These are phyloP conservation scores for Starmerella floris DNA, from an alignment of 805 yeast genomes.

Conservation along the genomic window DNA sequence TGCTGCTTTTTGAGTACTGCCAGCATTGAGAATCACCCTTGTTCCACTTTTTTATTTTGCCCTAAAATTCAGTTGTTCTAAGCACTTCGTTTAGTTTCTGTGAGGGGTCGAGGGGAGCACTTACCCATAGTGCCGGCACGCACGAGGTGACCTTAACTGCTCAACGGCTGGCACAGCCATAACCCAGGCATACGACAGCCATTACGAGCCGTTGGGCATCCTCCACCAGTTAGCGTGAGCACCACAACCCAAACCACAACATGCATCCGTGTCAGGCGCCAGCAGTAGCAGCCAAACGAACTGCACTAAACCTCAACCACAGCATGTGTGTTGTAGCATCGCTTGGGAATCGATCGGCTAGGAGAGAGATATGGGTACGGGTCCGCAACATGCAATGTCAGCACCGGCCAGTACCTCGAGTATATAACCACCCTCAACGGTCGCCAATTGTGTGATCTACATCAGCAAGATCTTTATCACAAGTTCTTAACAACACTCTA, in stretches of 20 bases:
- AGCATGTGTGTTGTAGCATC: too few relatives aligned
- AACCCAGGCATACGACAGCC: not conserved
- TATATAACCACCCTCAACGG: constrained; percentile 6
- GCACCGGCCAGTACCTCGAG: constrained; percentile 1
- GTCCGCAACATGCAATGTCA: constrained; percentile 11
- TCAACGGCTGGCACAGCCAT: not conserved
- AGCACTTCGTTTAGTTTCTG: constrained; percentile 1
- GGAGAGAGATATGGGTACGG: constrained; percentile 3
- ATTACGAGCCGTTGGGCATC: too few relatives aligned
- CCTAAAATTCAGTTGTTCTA: not conserved
- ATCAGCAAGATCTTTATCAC: not conserved
- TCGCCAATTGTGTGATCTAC: not conserved
- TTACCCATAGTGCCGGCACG: too few relatives aligned
- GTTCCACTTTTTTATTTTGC: too few relatives aligned
- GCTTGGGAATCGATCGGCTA: not conserved
- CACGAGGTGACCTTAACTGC: not conserved
- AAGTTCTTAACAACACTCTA: not conserved
- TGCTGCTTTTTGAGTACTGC: too few relatives aligned
- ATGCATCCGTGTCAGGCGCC: too few relatives aligned
- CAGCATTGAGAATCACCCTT: too few relatives aligned
- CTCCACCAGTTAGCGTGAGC: too few relatives aligned
- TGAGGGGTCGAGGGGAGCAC: not conserved
- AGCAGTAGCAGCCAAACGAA: too few relatives aligned
- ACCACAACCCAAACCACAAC: too few relatives aligned
- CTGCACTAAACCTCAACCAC: too few relatives aligned